Conservation (phyloP, 2,329 filamentous ascomycete species). For the Trichothecium roseum region DNA sequence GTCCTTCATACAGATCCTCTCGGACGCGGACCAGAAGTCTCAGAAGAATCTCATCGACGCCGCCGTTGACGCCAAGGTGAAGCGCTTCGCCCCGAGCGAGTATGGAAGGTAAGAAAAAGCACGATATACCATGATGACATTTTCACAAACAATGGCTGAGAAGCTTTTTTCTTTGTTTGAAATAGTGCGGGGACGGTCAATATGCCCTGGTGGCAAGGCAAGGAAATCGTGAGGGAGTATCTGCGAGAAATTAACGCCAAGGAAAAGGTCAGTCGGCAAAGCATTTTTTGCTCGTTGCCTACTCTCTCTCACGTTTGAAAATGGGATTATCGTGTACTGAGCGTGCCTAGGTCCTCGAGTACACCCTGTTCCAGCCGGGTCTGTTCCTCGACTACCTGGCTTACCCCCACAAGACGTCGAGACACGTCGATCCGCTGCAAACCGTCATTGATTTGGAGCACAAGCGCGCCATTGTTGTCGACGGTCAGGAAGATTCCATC, state of each 20-base stretch:
- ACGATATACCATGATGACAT: no score
- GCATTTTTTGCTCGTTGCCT: slow-evolving; percentile 17
- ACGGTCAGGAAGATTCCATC: slow-evolving; percentile 25
- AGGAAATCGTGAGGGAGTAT: slow-evolving; percentile 37
- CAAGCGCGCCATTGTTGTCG: slow-evolving; percentile 28
- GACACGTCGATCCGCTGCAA: slow-evolving; percentile 27
- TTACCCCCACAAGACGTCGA: slow-evolving; percentile 32
- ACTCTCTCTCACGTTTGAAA: neutral
- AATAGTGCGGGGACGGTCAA: no score
- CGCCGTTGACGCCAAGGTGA: slow-evolving; percentile 45
- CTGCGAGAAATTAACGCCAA: slow-evolving; percentile 41
- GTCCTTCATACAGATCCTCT: no score
- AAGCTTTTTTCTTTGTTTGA: no score
- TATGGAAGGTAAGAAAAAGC: slow-evolving; percentile 31
- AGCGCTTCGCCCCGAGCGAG: slow-evolving; percentile 51
- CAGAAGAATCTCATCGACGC: slow-evolving; percentile 51
- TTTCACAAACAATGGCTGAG: no score
- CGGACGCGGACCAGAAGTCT: no score
- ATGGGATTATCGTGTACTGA: no score
- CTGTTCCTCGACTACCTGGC: slow-evolving; percentile 44
- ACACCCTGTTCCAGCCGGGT: slow-evolving; percentile 43
- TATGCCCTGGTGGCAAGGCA: slow-evolving; percentile 39
- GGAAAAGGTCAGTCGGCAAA: no score
- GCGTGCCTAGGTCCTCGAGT: slow-evolving; percentile 35
- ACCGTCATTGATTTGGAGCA: slow-evolving; percentile 24